These are phyloP conservation scores for Neurospora sp. DNA, from an alignment of 495 filamentous ascomycete genomes.

Conservation along the genomic window DNA sequence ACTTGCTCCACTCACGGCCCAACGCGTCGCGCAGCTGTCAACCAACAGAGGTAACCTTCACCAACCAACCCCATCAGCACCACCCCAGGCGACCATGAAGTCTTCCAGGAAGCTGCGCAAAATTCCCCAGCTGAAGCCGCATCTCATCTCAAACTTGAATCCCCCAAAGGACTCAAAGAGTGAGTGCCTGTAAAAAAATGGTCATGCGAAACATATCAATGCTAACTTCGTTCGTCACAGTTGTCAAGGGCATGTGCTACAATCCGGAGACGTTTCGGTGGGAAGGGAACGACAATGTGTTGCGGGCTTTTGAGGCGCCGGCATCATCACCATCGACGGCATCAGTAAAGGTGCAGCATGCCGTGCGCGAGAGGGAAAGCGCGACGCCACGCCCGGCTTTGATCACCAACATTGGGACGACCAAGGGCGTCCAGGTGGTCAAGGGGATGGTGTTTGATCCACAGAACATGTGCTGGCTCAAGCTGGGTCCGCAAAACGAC, in stretches of 20 bases:
- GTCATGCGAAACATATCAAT: conserved; percentile 1
- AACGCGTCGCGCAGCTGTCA: conserved; percentile 69
- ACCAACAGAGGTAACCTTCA: conserved; percentile 34
- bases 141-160: conserved; percentile 40
- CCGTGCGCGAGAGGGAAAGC: conserved; percentile 40
- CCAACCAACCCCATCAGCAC: conserved; percentile 15
- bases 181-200: conserved; percentile 14
- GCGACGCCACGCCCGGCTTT: conserved; percentile 76
- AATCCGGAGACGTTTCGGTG: conserved; percentile 76
- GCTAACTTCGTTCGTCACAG: conserved; percentile 33
- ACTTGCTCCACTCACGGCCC: conserved; percentile 55
- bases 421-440: conserved; percentile 76
- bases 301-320: conserved; percentile 60
- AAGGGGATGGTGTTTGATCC: conserved; percentile 97
- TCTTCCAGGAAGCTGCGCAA: conserved; percentile 44
- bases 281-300: conserved; percentile 89
- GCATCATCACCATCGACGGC: conserved; percentile 37
- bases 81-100: conserved; percentile 28
- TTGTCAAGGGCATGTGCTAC: conserved; percentile 88
- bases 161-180: conserved; percentile 37
- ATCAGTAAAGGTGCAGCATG: conserved; percentile 29
- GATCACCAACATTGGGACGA: conserved; percentile 73
- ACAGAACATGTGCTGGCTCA: conserved; percentile 89
- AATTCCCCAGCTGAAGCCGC: conserved; percentile 41
- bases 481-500: conserved; percentile 40